These are phyloP conservation scores for Geotrichum bryndzae DNA, from an alignment of 1,139 yeast genomes.

Conservation along the genomic window DNA sequence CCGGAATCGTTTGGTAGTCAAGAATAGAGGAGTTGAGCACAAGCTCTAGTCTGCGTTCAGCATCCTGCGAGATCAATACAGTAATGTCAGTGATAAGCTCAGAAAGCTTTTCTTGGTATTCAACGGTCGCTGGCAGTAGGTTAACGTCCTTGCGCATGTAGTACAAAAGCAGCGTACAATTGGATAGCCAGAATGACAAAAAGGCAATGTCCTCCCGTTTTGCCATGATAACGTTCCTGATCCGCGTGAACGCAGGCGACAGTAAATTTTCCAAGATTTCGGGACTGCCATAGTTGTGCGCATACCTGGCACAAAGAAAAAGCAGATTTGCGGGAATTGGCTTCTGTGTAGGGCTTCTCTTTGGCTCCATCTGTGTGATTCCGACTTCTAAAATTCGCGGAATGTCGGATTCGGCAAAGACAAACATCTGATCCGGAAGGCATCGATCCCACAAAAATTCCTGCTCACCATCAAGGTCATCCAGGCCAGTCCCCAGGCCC, in stretches of 20 bases:
- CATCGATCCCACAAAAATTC: conserved; percentile 39
- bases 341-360: conserved; percentile 35
- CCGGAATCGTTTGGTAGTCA: conserved; percentile 43
- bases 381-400: conserved; percentile 38
- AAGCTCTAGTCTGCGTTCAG: conserved; percentile 36
- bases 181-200: conserved; percentile 41
- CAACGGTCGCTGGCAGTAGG: conserved; percentile 29
- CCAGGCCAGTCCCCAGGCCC: conserved; percentile 18
- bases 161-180: conserved; percentile 36
- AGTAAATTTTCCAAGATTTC: conserved; percentile 35
- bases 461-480: conserved; percentile 20
- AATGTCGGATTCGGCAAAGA: conserved; percentile 35
- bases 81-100: conserved; percentile 36
- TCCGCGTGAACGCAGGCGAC: conserved; percentile 34
- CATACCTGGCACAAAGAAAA: conserved; percentile 39
- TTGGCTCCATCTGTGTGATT: conserved; percentile 37
- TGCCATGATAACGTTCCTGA: conserved; percentile 31
- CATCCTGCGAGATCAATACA: conserved; percentile 35
- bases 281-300: conserved; percentile 36
- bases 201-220: conserved; percentile 38
- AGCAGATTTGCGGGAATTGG: conserved; percentile 42
- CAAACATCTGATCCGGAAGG: conserved; percentile 40
- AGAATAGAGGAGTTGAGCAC: conserved; percentile 38
- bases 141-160: conserved; percentile 38
- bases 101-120: conserved; percentile 33